These are phyloP conservation scores for Fonsecaea monophora DNA, from an alignment of 2,329 filamentous ascomycete genomes.

Conservation along the genomic window DNA sequence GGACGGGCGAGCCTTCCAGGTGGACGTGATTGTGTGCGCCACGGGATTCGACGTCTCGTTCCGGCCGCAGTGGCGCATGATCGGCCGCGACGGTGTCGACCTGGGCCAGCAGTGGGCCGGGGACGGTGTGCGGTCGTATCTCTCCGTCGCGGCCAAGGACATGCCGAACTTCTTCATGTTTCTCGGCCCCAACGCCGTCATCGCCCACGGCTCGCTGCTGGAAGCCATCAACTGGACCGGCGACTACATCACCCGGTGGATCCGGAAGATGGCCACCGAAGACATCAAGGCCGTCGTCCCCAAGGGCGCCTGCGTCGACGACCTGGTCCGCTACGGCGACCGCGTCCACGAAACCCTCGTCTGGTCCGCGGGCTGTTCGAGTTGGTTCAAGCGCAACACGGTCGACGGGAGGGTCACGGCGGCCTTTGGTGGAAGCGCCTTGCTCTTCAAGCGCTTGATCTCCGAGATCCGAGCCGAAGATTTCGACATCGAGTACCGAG, in stretches of 20 bases:
- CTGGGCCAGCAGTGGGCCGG: conserved; percentile 42
- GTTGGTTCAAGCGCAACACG: conserved; percentile 34
- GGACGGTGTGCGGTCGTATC: conserved; percentile 41
- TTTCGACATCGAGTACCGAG: conserved; percentile 30
- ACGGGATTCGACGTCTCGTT: conserved; percentile 52
- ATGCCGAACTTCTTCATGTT: conserved; percentile 48
- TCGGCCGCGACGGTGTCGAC: conserved; percentile 43
- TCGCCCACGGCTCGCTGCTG: conserved; percentile 43
- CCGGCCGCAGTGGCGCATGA: conserved; percentile 45
- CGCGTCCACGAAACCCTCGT: conserved; percentile 46
- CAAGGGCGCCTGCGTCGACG: conserved; percentile 42
- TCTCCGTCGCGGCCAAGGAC: conserved; percentile 37
- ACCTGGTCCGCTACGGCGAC: conserved; percentile 44
- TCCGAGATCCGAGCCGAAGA: conserved; percentile 44
- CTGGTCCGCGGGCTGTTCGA: conserved; percentile 31
- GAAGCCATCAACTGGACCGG: conserved; percentile 40
- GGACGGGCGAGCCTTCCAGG: conserved; percentile 37
- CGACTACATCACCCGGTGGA: conserved; percentile 44
- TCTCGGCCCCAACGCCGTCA: conserved; percentile 42
- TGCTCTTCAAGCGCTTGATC: conserved; percentile 46
- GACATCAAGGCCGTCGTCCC: conserved; percentile 44
- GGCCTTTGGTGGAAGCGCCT: conserved; percentile 36
- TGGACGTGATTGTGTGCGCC: conserved; percentile 48
- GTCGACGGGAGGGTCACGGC: conserved; percentile 34
- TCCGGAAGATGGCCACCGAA: conserved; percentile 45